Evolutionary conservation across 345 rosid species (phyloP), one percentile per base, ranked within the genome.

Genomic region (Eucalyptus regnans): DNA sequence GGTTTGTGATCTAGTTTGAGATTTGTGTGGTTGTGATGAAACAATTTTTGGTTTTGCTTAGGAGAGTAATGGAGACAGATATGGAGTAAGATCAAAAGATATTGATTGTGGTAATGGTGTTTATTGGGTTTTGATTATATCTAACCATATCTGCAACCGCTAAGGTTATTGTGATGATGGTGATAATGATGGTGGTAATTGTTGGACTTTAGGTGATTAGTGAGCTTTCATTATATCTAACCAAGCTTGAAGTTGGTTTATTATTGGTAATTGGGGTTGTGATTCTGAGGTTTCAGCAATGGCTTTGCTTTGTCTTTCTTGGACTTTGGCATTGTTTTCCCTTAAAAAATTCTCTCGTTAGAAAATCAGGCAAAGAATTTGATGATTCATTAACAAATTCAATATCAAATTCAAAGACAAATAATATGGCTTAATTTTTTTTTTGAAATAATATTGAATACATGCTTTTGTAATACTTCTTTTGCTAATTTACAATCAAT

Each of bases 201-300:
- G 58, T 52, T 52, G 5, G 58, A 52, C 58, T 52, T 52, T 52
- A 20, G 58, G 25, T 52, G 23, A 52, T 52, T 52, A 4, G 20
- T 52, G 58, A 52, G 58, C 58, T 52, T 52, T 52, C 5, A 20
- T 52, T 52, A 52, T 52, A 20, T 52, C 25, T 52, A 52, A 52
- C 58, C 2, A 52, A 52, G 1, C 58, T 8, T 20, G 25, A 9
- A 52, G 25, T 9, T 20, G 5, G 58, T 20, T 9, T 52, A 52
- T 52, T 52, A 58, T 58, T 25, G 14, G 14, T 25, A 12, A 58
- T 1, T 58, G 7, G 64, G n/a, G 5, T 58, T 25, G 6, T 25
- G 12, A 11, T 58, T 6, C 0, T 2, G 6, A 58, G n/a, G n/a
- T 23, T 4, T 31, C 1, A 1, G 2, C 6, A 4, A 15, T 66